Evolutionary conservation across 2,329 filamentous ascomycete genomes (phyloP).

Genomic region (Diaporthe sp.): DNA sequence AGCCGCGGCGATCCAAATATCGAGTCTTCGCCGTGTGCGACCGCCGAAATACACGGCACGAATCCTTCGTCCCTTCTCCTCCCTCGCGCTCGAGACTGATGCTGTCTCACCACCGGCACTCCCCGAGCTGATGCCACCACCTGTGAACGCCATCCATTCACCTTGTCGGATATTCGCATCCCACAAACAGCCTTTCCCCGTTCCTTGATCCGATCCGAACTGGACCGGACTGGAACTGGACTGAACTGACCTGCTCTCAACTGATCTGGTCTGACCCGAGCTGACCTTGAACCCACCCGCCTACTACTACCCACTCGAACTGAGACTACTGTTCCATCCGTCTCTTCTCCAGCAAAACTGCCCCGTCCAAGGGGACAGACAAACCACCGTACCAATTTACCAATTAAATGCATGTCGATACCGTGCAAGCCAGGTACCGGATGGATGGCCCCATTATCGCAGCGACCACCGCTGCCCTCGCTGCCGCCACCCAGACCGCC

Average conservation of each 20-base stretch:
- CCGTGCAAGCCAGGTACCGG: neutral
- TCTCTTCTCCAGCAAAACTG: neutral
- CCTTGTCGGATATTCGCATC: neutral
- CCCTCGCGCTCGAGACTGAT: conserved; percentile 14
- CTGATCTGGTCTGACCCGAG: neutral
- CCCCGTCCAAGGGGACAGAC: neutral
- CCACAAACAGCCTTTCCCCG: neutral
- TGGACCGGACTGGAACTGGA: neutral
- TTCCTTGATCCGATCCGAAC: neutral
- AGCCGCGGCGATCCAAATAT: conserved; percentile 35
- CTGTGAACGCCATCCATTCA: neutral
- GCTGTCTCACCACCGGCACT: conserved; percentile 28
- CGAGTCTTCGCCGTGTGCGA: conserved; percentile 19
- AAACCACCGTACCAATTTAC: neutral
- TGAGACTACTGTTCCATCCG: conserved; percentile 24
- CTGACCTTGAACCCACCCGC: neutral
- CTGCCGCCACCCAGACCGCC: conserved; percentile 26
- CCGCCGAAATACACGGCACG: conserved; percentile 10
- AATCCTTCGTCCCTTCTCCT: conserved; percentile 2
- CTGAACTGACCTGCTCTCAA: neutral
- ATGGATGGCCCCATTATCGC: conserved; percentile 39
- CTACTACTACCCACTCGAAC: neutral
- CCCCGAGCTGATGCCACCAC: conserved; percentile 20
- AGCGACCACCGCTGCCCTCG: conserved; percentile 39
- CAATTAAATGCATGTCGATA: conserved; percentile 11